A percentile compares a stretch with the other conserved stretches of the same genome.
These are phyloP conservation scores for Boletus fagicola DNA, from an alignment of 768 basidiomycete genomes.

Conservation along the genomic window DNA sequence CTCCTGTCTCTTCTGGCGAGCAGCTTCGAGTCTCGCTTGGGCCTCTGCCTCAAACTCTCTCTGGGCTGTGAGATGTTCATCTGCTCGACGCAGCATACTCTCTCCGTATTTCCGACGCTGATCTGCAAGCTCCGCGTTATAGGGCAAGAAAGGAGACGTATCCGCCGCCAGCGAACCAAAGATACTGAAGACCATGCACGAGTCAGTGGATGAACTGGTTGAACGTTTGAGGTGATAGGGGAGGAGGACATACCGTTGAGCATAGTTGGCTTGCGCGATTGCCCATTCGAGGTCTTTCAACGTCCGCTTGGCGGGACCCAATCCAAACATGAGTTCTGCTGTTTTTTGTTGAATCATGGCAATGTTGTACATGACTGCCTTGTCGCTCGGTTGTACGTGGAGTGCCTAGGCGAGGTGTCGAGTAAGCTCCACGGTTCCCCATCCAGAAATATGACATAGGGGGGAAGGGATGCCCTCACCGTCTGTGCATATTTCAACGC, in stretches of 20 bases:
- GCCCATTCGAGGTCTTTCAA: slow-evolving; percentile 76
- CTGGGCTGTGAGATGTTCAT: slow-evolving; percentile 76
- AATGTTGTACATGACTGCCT: slow-evolving; percentile 90
- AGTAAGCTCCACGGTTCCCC: slow-evolving; percentile 1
- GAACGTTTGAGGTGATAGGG: not conserved
- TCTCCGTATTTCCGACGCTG: slow-evolving; percentile 90
- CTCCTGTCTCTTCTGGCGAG: slow-evolving; percentile 73
- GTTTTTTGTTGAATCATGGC: slow-evolving; percentile 98
- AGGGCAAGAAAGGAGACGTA: slow-evolving; percentile 66
- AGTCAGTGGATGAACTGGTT: not conserved
- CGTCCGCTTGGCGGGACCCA: slow-evolving; percentile 73
- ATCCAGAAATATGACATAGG: not conserved
- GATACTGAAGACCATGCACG: slow-evolving; percentile 45
- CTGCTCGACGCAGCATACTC: slow-evolving; percentile 75
- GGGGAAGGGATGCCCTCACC: slow-evolving; percentile 38
- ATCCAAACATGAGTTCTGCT: slow-evolving; percentile 80
- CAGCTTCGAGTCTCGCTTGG: slow-evolving; percentile 70
- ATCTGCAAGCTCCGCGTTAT: slow-evolving; percentile 83
- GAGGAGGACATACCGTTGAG: slow-evolving; percentile 65
- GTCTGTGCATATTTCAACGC: slow-evolving; percentile 81
- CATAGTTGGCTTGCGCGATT: slow-evolving; percentile 77
- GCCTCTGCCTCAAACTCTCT: slow-evolving; percentile 68
- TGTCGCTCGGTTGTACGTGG: slow-evolving; percentile 82
- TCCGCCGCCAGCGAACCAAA: slow-evolving; percentile 84
- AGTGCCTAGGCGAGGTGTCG: slow-evolving; percentile 55